Evolutionary conservation across 768 basidiomycete genomes (phyloP).

Genomic region (Leccinum variicolor): DNA sequence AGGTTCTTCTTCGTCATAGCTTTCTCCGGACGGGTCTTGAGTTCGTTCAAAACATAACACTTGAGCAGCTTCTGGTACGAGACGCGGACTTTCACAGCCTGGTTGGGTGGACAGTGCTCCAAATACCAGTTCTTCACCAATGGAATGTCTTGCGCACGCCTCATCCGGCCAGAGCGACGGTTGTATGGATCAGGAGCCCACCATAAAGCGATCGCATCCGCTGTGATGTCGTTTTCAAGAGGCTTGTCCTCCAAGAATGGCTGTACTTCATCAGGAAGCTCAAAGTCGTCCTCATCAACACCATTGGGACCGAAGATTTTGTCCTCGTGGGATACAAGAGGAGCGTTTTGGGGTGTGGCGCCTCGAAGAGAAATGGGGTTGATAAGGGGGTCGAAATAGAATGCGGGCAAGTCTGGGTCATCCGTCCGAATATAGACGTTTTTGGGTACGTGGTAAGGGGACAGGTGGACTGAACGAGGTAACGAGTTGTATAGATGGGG

Average conservation of each 20-base stretch:
- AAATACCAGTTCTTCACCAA: constrained; percentile 98
- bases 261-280: constrained; percentile 69
- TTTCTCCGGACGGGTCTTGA: constrained; percentile 86
- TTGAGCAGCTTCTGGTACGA: constrained; percentile 99
- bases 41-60: constrained; percentile 91
- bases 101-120: constrained; percentile 95
- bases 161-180: constrained; percentile 86
- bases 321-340: constrained; percentile 86
- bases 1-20: constrained; percentile 98
- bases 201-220: constrained; percentile 96
- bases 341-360: constrained; percentile 75
- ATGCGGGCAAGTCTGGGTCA: constrained; percentile 98
- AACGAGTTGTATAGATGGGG: constrained; percentile 98
- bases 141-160: constrained; percentile 92
- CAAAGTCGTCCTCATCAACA: constrained; percentile 83
- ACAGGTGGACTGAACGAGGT: constrained; percentile 90
- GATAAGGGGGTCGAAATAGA: constrained; percentile 98
- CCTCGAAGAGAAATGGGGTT: constrained; percentile 95
- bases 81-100: constrained; percentile 96
- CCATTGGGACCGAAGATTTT: constrained; percentile 87
- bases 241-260: constrained; percentile 82
- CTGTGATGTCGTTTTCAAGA: constrained; percentile 86
- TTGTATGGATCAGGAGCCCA: constrained; percentile 98
- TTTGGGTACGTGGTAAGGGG: constrained; percentile 90
- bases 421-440: constrained; percentile 99